Evolutionary conservation across 768 basidiomycete species (phyloP).

Genomic region (Termitomyces sp.): DNA sequence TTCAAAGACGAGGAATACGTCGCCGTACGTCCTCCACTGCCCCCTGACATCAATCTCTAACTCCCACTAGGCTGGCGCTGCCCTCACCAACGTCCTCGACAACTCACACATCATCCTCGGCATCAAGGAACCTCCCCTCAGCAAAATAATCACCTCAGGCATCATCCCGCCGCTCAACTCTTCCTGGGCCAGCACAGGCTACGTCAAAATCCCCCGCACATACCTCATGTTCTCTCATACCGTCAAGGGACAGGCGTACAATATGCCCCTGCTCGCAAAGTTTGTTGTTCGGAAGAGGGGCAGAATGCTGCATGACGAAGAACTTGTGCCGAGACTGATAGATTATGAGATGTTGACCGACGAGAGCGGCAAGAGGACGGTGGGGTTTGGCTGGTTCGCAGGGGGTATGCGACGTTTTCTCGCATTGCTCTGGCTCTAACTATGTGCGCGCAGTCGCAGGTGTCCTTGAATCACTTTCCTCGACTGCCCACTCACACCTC

Average conservation of each 20-base stretch:
- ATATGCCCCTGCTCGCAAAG: constrained; percentile 67
- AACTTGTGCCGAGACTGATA: constrained; percentile 45
- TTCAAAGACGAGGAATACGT: too few relatives aligned
- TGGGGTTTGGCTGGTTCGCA: constrained; percentile 91
- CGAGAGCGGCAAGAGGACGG: constrained; percentile 62
- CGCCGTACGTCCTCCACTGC: too few relatives aligned
- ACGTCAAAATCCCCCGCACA: constrained; percentile 38
- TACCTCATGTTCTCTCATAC: constrained; percentile 94
- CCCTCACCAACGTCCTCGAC: constrained; percentile 46
- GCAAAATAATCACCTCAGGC: constrained; percentile 45
- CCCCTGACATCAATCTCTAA: too few relatives aligned
- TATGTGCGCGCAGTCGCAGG: constrained; percentile 57
- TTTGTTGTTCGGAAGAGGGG: constrained; percentile 36
- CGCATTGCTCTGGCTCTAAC: neutral
- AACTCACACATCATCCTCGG: constrained; percentile 76
- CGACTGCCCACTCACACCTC: constrained; percentile 75
- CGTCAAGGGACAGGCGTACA: constrained; percentile 81
- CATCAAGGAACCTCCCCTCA: constrained; percentile 81
- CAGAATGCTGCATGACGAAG: neutral
- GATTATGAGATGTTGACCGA: constrained; percentile 84
- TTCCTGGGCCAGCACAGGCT: neutral
- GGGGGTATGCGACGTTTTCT: constrained; percentile 50
- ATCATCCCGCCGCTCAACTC: constrained; percentile 21
- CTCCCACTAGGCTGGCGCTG: constrained; percentile 55
- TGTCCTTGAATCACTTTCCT: constrained; percentile 72